phyloP scores from a whole-genome alignment of 2,329 filamentous ascomycete species.

The Albifimbria verrucaria region DNA sequence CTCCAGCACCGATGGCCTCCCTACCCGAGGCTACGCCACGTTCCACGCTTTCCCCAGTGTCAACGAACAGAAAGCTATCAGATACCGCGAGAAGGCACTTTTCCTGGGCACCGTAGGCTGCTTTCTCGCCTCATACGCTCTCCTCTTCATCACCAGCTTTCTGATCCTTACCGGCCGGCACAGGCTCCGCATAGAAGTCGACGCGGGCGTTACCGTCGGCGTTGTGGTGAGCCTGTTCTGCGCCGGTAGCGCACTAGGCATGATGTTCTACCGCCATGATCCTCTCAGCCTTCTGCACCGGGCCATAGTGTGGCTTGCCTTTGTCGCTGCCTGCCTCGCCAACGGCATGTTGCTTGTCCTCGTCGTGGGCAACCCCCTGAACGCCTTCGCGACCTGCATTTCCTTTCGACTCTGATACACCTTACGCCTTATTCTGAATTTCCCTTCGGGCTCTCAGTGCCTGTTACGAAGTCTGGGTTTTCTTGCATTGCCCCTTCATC shows the following conservation, averaged over 20 bases:
- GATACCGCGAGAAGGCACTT: constrained; percentile 54
- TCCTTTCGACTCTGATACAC: constrained; percentile 1
- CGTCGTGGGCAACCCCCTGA: constrained; percentile 38
- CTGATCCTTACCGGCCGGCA: constrained; percentile 67
- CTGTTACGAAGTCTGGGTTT: not conserved
- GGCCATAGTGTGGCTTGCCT: constrained; percentile 34
- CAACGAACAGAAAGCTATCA: constrained; percentile 44
- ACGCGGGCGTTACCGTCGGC: constrained; percentile 68
- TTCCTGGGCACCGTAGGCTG: constrained; percentile 49
- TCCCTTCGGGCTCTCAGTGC: not conserved
- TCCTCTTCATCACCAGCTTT: constrained; percentile 62
- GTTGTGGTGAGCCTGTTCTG: constrained; percentile 64
- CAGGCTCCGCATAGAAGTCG: constrained; percentile 67
- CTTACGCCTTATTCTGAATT: not conserved
- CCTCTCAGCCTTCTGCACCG: constrained; percentile 39
- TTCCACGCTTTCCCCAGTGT: constrained; percentile 54
- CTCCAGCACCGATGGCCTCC: constrained; percentile 51
- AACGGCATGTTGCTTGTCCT: constrained; percentile 42
- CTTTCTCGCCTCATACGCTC: constrained; percentile 57
- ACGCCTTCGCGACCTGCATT: constrained; percentile 20
- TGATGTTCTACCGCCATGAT: constrained; percentile 51
- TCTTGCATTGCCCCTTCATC: not conserved
- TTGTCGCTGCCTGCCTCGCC: constrained; percentile 34
- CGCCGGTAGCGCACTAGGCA: constrained; percentile 58
- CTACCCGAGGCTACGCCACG: constrained; percentile 46